Base-by-base conservation (phyloP, 139 green algal genomes). In the Nannochloris sp. region DNA sequence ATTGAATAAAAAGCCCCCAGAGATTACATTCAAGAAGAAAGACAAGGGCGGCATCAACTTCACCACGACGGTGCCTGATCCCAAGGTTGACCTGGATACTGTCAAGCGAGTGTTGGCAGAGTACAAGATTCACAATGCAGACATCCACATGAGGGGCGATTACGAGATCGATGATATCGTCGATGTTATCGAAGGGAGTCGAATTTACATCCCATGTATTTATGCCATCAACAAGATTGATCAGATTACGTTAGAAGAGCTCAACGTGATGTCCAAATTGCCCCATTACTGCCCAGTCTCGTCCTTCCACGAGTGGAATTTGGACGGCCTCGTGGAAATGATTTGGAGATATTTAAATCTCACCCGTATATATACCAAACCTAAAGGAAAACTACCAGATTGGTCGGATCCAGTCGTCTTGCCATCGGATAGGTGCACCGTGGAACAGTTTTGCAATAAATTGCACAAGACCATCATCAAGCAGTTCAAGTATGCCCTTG, bases 201-300 rank as follows among this genome's bases (percentile, higher is more conserved):
- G 93, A 36, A 67, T 96, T 11, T 98, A 98, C 82, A 82, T 97
- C 14, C 93, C 93, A 5, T 84, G 73, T 67, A 91, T 99, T 62
- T 99, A 97, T 72, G 93, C 89, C 1, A 77, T 97, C 66, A 99
- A 99, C 84, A 99, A 99, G 84, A 95, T 97, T 43, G 71, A 73
- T 72, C 72, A 92, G 63, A 84, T 96, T 71, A 92, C 85, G 6
- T 75, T 96, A 29, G 88, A 97, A 76, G 93, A 99, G 85, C 83
- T 99, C 20, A 84, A 96, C 25, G 74, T 87, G 26, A 72, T 96
- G 12, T 79, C 87, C 70, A 79, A 79, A 70, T 76, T 99, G 74
- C 86, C 86, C n/a, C 85, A 98, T 82, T 98, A 97, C 83, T 95
- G 87, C 78, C 93, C 93, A 17, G 78, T 97, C 31, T 94, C 85